Conservation (phyloP, 768 basidiomycete genomes). For the Hemileccinum rubropunctum region DNA sequence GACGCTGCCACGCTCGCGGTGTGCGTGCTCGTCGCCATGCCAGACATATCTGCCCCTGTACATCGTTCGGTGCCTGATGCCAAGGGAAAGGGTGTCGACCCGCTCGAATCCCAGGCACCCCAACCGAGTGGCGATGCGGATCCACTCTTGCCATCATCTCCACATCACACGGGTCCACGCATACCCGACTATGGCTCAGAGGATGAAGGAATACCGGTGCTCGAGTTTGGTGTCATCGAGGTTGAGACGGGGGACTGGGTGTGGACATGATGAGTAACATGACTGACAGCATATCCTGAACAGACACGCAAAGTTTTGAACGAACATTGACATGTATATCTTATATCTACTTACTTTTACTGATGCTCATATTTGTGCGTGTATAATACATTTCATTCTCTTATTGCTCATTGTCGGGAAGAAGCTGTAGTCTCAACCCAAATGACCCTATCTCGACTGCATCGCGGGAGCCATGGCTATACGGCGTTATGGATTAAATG, state of each 20-base stretch:
- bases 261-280: neutral
- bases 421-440: too few species aligned
- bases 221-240: slow-evolving; percentile 21
- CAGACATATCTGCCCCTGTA: slow-evolving; percentile 8
- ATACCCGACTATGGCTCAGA: neutral
- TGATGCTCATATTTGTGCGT: neutral
- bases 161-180: neutral
- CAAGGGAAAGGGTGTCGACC: slow-evolving; percentile 19
- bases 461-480: too few species aligned
- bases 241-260: slow-evolving; percentile 1
- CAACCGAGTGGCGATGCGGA: neutral
- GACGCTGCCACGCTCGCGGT: slow-evolving; percentile 6
- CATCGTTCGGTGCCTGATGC: neutral
- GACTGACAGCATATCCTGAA: neutral
- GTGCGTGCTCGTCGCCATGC: slow-evolving; percentile 24
- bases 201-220: neutral
- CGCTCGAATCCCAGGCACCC: slow-evolving; percentile 4
- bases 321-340: neutral
- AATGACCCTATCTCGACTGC: too few species aligned
- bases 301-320: too few species aligned
- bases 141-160: slow-evolving; percentile 3
- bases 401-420: too few species aligned
- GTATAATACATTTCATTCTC: too few species aligned
- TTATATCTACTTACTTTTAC: slow-evolving; percentile 3
- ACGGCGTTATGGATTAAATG: too few species aligned